These are phyloP conservation scores for Catharanthus roseus DNA, from an alignment of 257 asterid species.

Conservation along the genomic window DNA sequence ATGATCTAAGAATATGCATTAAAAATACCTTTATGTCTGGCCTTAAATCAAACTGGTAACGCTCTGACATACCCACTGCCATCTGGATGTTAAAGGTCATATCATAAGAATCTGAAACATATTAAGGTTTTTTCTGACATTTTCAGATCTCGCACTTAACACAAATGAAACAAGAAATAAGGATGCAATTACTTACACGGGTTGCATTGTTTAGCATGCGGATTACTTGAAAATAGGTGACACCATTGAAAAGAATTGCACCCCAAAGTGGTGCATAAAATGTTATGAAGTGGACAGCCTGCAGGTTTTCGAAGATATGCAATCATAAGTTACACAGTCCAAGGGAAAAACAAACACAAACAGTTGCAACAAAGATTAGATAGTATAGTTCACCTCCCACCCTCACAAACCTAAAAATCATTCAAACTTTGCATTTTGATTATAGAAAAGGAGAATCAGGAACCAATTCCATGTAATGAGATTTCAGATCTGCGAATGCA, in stretches of 20 bases:
- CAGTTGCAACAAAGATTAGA: background rate
- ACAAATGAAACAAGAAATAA: slow-evolving; percentile 13
- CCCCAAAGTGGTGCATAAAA: slow-evolving; percentile 98
- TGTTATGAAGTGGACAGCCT: slow-evolving; percentile 84
- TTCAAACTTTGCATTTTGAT: background rate
- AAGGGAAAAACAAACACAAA: background rate
- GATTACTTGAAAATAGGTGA: slow-evolving; percentile 97
- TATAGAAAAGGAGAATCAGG: background rate
- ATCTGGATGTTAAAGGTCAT: slow-evolving; percentile 46
- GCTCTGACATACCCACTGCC: slow-evolving; percentile 95
- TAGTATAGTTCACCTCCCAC: background rate
- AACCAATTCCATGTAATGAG: background rate
- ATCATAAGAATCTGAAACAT: slow-evolving; percentile 19
- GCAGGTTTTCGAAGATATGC: slow-evolving; percentile 22
- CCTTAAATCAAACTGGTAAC: slow-evolving; percentile 67
- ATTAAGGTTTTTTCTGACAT: slow-evolving; percentile 2
- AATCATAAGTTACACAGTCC: background rate
- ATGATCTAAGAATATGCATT: slow-evolving; percentile 1
- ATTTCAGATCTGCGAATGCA: background rate
- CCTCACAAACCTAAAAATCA: background rate
- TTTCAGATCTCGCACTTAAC: slow-evolving; percentile 10
- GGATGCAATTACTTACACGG: slow-evolving; percentile 61
- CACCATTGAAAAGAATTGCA: slow-evolving; percentile 91
- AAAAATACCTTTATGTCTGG: slow-evolving; percentile 67
- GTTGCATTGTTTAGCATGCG: slow-evolving; percentile 98